Percentiles rank a stretch among this genome's conserved stretches.
These are phyloP conservation scores for Stephanocyclus meneghinianus DNA, from an alignment of 352 stramenopile species.

Conservation along the genomic window DNA sequence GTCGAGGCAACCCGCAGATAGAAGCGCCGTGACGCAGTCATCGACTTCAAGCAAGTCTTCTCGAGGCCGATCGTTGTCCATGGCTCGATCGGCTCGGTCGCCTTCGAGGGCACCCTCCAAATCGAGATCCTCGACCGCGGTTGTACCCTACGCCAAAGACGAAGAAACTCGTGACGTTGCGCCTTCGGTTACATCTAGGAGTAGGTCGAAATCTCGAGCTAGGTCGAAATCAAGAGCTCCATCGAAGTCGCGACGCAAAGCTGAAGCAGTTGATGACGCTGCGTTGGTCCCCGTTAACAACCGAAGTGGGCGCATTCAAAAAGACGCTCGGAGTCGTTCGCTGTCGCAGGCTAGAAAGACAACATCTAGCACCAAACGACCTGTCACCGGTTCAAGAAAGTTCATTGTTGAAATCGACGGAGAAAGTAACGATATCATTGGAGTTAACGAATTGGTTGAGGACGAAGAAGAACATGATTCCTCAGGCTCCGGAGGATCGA, in stretches of 20 bases:
- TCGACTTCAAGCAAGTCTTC: not conserved
- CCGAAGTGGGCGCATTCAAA: not conserved
- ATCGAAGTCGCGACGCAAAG: not conserved
- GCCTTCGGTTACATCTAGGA: not conserved
- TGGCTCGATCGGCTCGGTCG: not conserved
- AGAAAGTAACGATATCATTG: constrained; percentile 16
- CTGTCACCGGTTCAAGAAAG: constrained; percentile 2
- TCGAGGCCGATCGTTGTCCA: constrained; percentile 10
- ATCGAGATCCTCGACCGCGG: not conserved
- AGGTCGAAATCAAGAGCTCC: not conserved
- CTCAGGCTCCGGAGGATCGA: not conserved
- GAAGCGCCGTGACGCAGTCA: not conserved
- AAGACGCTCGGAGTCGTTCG: not conserved
- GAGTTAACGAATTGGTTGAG: constrained; percentile 13
- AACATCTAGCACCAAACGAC: not conserved
- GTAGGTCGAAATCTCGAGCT: constrained; percentile 12
- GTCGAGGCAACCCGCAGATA: constrained; percentile 7
- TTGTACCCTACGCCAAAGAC: not conserved
- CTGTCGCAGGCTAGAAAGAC: not conserved
- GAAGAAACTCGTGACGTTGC: not conserved
- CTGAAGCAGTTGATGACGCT: not conserved
- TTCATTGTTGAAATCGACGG: constrained; percentile 21
- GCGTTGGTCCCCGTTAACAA: not conserved
- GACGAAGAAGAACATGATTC: not conserved
- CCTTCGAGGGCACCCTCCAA: constrained; percentile 7